Evolutionary conservation across 1,284 basidiomycete genomes (phyloP), one percentile per base, ranked within the genome.

Genomic region (Sphaerobolus stellatus): DNA sequence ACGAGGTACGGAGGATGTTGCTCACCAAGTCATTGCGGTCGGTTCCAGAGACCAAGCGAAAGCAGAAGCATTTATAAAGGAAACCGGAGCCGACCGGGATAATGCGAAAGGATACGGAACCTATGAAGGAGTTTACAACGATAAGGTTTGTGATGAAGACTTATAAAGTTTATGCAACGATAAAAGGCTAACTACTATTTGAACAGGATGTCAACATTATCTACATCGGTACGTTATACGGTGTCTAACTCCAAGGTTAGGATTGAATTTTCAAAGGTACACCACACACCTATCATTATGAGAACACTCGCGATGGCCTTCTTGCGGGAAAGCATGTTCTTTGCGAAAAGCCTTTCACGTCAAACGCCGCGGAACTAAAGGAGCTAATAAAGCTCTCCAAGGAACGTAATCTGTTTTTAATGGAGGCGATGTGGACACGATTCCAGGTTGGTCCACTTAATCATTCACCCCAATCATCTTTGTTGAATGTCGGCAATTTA

Each of bases 341-440:
- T 18, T 90, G 90, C 71, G 92, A 95, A 72, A 94, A 94, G 65
- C 84, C 87, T 1, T 81, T 86, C 24, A 90, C 86, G 1, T 78
- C 71, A 51, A 89, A 88, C 62, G 72, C 75, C 4, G 77, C 83
- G 5, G 86, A 90, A 62, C 73, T 88, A 22, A 76, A 82, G 41
- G 81, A 84, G 48, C 77, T 96, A 29, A 71, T 92, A 22, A 69
- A 73, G 7, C 79, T 92, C 22, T 92, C 94, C 0, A 86, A 85
- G 66, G 80, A 89, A 67, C 76, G 87, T 61, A 80, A 83, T 13
- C 77, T 92, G 2, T 94, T 94, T 75, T 82, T 94, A 62, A 94
- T 94, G 92, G 92, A 94, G 71, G 92, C 86, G 2, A 77, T 92
- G 68, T 88, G 84, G 86, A 92, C 89, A 7, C 77, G 88, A 27